Evolutionary conservation across 257 asterid species (phyloP), one percentile per base, ranked within the genome.

Genomic region (Petrea volubilis): DNA sequence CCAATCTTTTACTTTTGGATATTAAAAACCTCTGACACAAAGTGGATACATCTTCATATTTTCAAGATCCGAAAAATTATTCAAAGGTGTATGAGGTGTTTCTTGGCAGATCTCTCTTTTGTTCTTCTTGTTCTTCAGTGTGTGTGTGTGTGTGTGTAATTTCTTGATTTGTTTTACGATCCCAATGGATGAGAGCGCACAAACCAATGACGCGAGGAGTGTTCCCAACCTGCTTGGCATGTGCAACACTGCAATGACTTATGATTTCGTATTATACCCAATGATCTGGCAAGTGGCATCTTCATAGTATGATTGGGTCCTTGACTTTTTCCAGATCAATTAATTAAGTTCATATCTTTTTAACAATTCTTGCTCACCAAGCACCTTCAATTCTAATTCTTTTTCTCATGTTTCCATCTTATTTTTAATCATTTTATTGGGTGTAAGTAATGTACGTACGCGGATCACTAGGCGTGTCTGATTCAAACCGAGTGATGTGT

Each of bases 101-200:
- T 33, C 2, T 40, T 15, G 68, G 36, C 65, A 50, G 47, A 53
- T 27, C 11, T 67, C 67, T 60, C 31, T 47, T 23, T 57, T 33
- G 11, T 21, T 18, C n/a, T 52, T 40, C n/a, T 31, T 29, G 4
- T 10, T 68, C n/a, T n/a, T n/a, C n/a, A n/a, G n/a, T n/a, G n/a
- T n/a, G n/a, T n/a, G n/a, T n/a, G n/a, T n/a, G n/a, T n/a, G n/a
- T n/a, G n/a, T n/a, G 10, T 9, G 11, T 15, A 27, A 7, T 49
- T 34, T 36, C 28, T 38, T 60, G 58, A 44, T 61, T 78, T 60
- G 7, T 56, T 63, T 57, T 41, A 75, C 72, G 83, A 80, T 80
- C 83, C 88, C 80, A 80, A 83, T 80, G 85, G 70, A 79, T 74
- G 50, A 52, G 18, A 67, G 51, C 75, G 75, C 77, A 77, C 79